A percentile compares a stretch with the other conserved stretches of the same genome.
Conservation (phyloP, 2,329 filamentous ascomycete genomes). For the Fonsecaea multimorphosa region DNA sequence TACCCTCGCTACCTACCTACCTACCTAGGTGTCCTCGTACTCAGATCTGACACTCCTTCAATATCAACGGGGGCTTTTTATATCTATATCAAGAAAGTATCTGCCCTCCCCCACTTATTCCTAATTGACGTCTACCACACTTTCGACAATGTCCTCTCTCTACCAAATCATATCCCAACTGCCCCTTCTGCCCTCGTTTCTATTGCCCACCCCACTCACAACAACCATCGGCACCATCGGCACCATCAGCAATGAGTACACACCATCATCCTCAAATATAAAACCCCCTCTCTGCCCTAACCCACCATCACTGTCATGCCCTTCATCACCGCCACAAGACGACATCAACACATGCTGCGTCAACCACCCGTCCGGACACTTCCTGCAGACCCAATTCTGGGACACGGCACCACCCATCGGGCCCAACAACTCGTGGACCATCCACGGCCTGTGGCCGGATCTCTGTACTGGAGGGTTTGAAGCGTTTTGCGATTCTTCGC, state of each 20-base stretch:
- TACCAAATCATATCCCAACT: conserved; percentile 23
- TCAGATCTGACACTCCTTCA: neutral
- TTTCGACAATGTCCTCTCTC: conserved; percentile 14
- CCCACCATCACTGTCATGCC: conserved; percentile 33
- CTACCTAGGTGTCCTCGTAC: too few species aligned
- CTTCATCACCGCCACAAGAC: conserved; percentile 25
- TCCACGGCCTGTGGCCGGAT: conserved; percentile 74
- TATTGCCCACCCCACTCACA: conserved; percentile 1
- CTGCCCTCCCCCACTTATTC: neutral
- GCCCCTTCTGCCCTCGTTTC: conserved; percentile 24
- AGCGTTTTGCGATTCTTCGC: conserved; percentile 66
- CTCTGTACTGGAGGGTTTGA: conserved; percentile 74
- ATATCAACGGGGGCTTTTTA: neutral
- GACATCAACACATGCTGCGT: conserved; percentile 71
- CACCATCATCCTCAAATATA: neutral
- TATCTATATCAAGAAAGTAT: neutral
- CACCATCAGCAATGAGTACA: conserved; percentile 1
- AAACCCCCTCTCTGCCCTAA: conserved; percentile 25
- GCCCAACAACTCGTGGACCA: conserved; percentile 73
- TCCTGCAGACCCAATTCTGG: conserved; percentile 81
- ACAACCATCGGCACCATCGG: neutral
- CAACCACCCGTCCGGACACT: conserved; percentile 72
- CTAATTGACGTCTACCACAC: neutral
- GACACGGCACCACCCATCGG: conserved; percentile 70
- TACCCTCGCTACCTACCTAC: too few species aligned